These are phyloP conservation scores for Colletotrichum lentis DNA, from an alignment of 2,329 filamentous ascomycete species.

Conservation along the genomic window DNA sequence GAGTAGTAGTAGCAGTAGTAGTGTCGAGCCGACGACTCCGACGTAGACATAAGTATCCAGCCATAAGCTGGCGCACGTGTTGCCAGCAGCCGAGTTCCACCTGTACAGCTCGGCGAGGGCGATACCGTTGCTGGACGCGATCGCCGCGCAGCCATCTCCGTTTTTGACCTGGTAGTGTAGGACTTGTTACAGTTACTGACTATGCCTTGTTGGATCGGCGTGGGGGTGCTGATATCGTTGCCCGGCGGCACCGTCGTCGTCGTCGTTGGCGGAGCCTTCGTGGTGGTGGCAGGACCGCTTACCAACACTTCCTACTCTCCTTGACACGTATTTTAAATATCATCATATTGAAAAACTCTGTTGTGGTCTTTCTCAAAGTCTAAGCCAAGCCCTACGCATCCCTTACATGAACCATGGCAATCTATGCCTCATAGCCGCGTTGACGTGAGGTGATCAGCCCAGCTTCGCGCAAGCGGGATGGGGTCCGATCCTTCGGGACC, in stretches of 20 bases:
- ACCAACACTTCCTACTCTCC: background rate
- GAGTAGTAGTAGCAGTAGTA: too few species aligned
- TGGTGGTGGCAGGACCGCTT: background rate
- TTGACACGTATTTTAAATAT: background rate
- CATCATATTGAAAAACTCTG: too few species aligned
- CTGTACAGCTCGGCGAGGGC: constrained; percentile 33
- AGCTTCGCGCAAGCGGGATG: background rate
- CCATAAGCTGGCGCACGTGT: constrained; percentile 24
- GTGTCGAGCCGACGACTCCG: too few species aligned
- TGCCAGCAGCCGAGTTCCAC: constrained; percentile 37
- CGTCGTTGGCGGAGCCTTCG: too few species aligned
- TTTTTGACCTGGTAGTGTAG: constrained; percentile 26
- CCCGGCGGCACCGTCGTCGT: background rate
- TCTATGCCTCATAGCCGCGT: background rate
- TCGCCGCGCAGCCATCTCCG: constrained; percentile 26
- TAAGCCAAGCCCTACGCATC: too few species aligned
- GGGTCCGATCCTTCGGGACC: constrained; percentile 1
- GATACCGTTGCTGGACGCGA: constrained; percentile 24
- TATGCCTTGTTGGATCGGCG: constrained; percentile 35
- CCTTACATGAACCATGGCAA: too few species aligned
- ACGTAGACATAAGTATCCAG: constrained; percentile 21
- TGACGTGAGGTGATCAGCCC: background rate
- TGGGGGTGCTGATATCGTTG: constrained; percentile 37
- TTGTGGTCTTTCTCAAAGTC: too few species aligned
- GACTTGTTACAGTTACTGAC: constrained; percentile 38